These are phyloP conservation scores for Leucaena leucocephala DNA, from an alignment of 306 rosid species.

Conservation along the genomic window DNA sequence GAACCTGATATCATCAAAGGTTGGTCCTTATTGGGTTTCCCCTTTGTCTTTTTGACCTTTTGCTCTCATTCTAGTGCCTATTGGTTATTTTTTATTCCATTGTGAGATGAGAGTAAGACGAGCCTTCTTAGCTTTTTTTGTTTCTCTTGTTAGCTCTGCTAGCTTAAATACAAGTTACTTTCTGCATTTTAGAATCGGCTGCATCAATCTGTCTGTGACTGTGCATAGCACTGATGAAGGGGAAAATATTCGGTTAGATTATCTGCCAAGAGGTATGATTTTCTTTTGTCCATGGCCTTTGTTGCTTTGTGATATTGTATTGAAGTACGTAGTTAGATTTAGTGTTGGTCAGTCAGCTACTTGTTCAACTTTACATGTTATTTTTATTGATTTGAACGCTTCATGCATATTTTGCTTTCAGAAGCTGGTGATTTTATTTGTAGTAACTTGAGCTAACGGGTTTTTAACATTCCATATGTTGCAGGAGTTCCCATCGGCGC, in stretches of 20 bases:
- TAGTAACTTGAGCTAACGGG: neutral
- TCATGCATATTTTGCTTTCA: neutral
- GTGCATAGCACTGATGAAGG: constrained; percentile 25
- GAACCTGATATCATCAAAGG: constrained; percentile 29
- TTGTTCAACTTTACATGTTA: neutral
- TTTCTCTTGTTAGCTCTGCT: neutral
- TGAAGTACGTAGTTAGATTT: neutral
- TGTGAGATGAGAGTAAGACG: constrained; percentile 12
- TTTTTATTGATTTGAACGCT: too few relatives aligned
- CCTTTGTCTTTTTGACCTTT: neutral
- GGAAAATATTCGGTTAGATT: constrained; percentile 8
- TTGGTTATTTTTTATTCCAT: neutral
- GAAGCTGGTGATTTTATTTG: neutral
- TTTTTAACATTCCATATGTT: constrained; percentile 20
- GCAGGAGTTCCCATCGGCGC: constrained; percentile 36
- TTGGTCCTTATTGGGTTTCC: constrained; percentile 12
- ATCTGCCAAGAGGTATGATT: constrained; percentile 35
- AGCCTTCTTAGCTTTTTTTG: neutral
- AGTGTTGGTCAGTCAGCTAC: neutral
- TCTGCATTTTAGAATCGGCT: constrained; percentile 3
- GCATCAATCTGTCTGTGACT: constrained; percentile 5
- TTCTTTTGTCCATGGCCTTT: constrained; percentile 3
- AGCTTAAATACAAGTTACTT: neutral
- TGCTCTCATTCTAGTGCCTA: neutral
- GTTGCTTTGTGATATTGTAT: neutral